Base-by-base conservation (phyloP, 1,139 yeast genomes). In the Diutina pseudorugosa region DNA sequence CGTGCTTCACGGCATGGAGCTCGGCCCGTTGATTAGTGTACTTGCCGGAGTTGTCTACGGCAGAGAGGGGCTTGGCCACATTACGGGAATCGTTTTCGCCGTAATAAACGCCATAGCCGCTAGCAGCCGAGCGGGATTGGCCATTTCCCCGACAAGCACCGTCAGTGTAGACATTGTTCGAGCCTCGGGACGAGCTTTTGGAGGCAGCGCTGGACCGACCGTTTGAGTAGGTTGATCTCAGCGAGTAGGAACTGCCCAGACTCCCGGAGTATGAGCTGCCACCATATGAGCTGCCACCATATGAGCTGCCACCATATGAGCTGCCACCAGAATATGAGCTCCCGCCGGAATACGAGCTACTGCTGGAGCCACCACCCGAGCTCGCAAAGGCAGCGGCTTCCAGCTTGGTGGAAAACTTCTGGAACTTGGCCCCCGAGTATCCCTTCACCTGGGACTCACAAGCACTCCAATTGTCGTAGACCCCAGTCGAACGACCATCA, bases 401-500 rank as follows among this genome's bases (percentile, higher is more conserved):
- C 0, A 57, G 59, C 0, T 51, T 53, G 2, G 76, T 64, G 33
- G 61, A 59, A 58, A 85, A 85, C 58, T 76, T 77, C 64, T 82
- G 82, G 65, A 60, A 82, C 7, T 61, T 60, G 2, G 89, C 85
- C 8, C 81, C 80, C 1, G 72, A 56, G 57, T 61, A 80, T 0
- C 86, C 86, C 14, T 59, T 57, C 0, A 79, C 82, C 53, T 77
- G 75, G 0, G 54, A 54, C 54, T 71, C 65, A 55, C 83, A 76
- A 2, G 68, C 71, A 3, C 64, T 61, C 93, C 93, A 85, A 48
- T 62, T 62, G 16, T 52, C 57, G 60, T 65, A 84, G 1, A 84
- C 69, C 1, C 91, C 93, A 0, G 67, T 59, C 0, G 58, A 57
- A n/a, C 75, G 65, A 11, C 91, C 91, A 11, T 65, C 70, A 4